Evolutionary conservation across 2,329 filamentous ascomycete species (phyloP), one percentile per base, ranked within the genome.

Genomic region (Triangularia setosa): DNA sequence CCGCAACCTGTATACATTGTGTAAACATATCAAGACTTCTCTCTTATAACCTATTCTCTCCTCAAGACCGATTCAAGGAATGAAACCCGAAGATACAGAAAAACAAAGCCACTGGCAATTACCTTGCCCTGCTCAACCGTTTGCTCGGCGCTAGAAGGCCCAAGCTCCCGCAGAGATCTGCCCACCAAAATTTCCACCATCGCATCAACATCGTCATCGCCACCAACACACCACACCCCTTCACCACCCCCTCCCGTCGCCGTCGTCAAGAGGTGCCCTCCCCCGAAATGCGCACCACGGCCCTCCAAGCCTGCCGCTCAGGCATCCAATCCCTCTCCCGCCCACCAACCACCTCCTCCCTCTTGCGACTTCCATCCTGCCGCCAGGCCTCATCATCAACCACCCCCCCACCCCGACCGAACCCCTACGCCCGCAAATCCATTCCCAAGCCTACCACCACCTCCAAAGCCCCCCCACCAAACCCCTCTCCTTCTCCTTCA

Each of bases 201-300:
- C 59, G 18, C 58, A 59, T n/a, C 63, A 44, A 23, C 55, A 27
- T n/a, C 27, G 27, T 35, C 61, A 61, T 23, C 65, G 55, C 54
- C 60, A 64, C 57, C 59, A 60, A 53, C 60, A 24, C 54, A 21
- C 53, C 58, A 44, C 28, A 16, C 56, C 40, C 16, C 40, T 55
- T 33, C 57, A 48, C 53, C 53, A 11, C 21, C 24, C 52, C 23
- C 24, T 16, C 12, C 61, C 61, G 56, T 28, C 48, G 7, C 18
- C n/a, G 18, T 55, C 52, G 35, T 54, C 21, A 18, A 25, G n/a
- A n/a, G n/a, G n/a, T 28, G 16, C 40, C 21, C 28, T 25, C 23
- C 11, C 16, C 44, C 14, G 69, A 53, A 24, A 73, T 73, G 71
- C 65, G 67, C 25, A 68, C 70, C 54, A 66, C 35, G 24, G 67